Evolutionary conservation across 345 rosid species (phyloP), one percentile per base, ranked within the genome.

Genomic region (Sonneratia alba): DNA sequence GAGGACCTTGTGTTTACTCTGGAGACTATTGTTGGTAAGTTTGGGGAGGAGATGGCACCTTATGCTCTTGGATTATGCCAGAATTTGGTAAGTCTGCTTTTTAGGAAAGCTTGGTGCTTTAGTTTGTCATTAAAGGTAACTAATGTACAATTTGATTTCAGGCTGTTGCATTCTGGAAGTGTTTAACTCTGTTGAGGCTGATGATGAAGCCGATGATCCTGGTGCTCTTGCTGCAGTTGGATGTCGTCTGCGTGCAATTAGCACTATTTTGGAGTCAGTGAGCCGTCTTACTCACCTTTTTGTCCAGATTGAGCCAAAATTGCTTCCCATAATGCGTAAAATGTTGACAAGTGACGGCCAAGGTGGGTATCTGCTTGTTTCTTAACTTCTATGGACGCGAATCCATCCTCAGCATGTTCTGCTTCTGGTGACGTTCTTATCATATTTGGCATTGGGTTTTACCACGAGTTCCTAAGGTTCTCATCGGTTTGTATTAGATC

Each of bases 11-110:
- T 92, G 53, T 92, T 87, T 77, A 92, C 98, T 40, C 71, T 92
- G 84, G 98, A 92, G 82, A 90, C 95, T 72, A 85, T 92, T 73
- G 98, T 92, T 36, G 96, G 90, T 84, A 92, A 89, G 80, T 92
- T 92, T 83, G 98, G 98, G 3, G 98, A 92, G 80, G 98, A 92
- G 85, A 92, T 92, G 98, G 95, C 95, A 70, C 98, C 97, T 34
- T 92, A 81, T 85, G 97, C 98, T 72, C 79, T 92, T 71, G 98
- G 97, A 51, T 83, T 92, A 78, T 92, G 98, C 86, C 95, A 89
- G 80, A 92, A 92, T 82, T 81, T 92, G 89, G 98, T 92, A 86
- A 79, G 18, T 6, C 48, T 43, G 16, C 7, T 61, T 38, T 9
- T 24, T 12, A 22, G 19, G 9, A 43, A 66, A 55, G 67, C 10